A percentile compares a stretch with the other conserved stretches of the same genome.
Conservation (phyloP, 2,329 filamentous ascomycete genomes). For the Cadophora luteo-olivacea region DNA sequence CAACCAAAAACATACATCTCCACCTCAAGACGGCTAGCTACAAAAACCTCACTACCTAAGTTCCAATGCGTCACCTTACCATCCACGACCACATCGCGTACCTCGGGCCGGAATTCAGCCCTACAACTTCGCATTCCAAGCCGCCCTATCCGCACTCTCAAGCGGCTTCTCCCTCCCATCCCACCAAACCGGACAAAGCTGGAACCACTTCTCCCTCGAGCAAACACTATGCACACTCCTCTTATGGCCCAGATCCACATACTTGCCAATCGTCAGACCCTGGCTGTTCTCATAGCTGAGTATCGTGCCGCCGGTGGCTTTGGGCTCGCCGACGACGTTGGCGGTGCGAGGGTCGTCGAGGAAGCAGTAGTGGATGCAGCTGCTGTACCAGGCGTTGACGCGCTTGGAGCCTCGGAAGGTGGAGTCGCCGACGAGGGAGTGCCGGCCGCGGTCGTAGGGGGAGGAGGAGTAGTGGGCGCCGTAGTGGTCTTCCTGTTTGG, state of each 20-base stretch:
- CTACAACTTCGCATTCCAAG: slow-evolving; percentile 54
- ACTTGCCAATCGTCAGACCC: slow-evolving; percentile 45
- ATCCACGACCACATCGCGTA: too few species aligned
- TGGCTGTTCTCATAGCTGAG: slow-evolving; percentile 50
- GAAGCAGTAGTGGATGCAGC: slow-evolving; percentile 67
- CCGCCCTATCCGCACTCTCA: slow-evolving; percentile 52
- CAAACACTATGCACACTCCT: slow-evolving; percentile 47
- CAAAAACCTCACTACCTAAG: too few species aligned
- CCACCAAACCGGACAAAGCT: slow-evolving; percentile 56
- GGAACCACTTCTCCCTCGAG: slow-evolving; percentile 50
- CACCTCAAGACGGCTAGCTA: too few species aligned
- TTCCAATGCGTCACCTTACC: too few species aligned
- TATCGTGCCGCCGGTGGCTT: slow-evolving; percentile 72
- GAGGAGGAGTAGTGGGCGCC: slow-evolving; percentile 63
- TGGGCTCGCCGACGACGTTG: slow-evolving; percentile 72
- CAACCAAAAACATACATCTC: too few species aligned
- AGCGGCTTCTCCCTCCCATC: slow-evolving; percentile 52
- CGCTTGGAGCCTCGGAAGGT: slow-evolving; percentile 66
- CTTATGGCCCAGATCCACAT: slow-evolving; percentile 49
- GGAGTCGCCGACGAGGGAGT: slow-evolving; percentile 64
- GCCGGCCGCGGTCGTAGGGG: slow-evolving; percentile 64
- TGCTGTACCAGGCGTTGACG: slow-evolving; percentile 67
- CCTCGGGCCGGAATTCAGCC: too few species aligned
- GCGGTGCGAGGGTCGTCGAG: slow-evolving; percentile 65
- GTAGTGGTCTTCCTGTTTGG: slow-evolving; percentile 60